These are phyloP conservation scores for Pascua sp. DNA, from an alignment of 1,284 basidiomycete genomes.

Conservation along the genomic window DNA sequence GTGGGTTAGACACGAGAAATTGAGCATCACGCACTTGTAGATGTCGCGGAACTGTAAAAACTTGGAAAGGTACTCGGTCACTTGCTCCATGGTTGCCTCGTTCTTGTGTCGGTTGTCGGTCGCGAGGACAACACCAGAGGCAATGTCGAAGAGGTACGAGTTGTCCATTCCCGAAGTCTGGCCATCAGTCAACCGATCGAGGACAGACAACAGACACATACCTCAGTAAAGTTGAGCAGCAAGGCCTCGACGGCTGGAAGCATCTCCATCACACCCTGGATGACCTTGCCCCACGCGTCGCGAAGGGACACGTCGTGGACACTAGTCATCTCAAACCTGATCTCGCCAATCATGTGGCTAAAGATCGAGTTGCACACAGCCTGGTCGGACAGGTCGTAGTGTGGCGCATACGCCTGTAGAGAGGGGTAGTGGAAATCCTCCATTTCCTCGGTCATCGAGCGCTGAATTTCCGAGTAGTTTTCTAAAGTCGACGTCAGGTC, in stretches of 20 bases:
- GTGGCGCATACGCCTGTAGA: conserved; percentile 26
- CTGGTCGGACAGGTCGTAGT: conserved; percentile 37
- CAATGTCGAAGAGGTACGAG: conserved; percentile 86
- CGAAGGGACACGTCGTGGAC: conserved; percentile 56
- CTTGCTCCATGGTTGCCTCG: conserved; percentile 82
- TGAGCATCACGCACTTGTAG: conserved; percentile 52
- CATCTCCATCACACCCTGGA: conserved; percentile 54
- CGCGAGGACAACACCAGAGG: conserved; percentile 81
- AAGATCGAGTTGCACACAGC: conserved; percentile 33
- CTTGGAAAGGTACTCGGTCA: conserved; percentile 85
- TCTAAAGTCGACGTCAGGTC: conserved; percentile 55
- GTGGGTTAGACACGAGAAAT: not conserved
- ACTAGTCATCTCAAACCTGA: conserved; percentile 55
- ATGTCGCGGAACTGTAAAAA: conserved; percentile 78
- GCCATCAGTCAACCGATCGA: not conserved
- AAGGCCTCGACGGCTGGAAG: conserved; percentile 50
- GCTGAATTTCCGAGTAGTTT: conserved; percentile 80
- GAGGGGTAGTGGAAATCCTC: conserved; percentile 59
- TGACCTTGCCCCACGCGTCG: conserved; percentile 55
- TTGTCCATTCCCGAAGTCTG: conserved; percentile 87
- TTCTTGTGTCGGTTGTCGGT: conserved; percentile 61
- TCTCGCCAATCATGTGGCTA: conserved; percentile 41
- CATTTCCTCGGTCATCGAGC: conserved; percentile 75
- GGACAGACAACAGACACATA: not conserved
- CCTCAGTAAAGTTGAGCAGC: conserved; percentile 50